Conservation (phyloP, 2,329 filamentous ascomycete genomes). For the Chrysoporthe austroafricana region DNA sequence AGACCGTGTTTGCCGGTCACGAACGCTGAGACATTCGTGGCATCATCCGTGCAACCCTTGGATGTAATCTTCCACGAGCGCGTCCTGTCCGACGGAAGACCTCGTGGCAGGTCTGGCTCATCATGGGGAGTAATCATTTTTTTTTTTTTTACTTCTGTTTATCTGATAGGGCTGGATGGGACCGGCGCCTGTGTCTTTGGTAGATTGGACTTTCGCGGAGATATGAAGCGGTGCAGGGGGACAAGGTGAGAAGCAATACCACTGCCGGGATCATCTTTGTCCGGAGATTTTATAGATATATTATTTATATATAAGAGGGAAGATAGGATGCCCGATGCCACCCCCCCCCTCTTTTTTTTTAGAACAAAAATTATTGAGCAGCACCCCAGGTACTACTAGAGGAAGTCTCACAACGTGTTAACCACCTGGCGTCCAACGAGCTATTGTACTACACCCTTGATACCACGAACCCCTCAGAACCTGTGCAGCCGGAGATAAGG, state of each 20-base stretch:
- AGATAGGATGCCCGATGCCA: too few species aligned
- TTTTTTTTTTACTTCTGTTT: background rate
- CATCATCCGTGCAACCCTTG: constrained; percentile 12
- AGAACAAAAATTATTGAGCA: too few species aligned
- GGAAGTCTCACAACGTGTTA: too few species aligned
- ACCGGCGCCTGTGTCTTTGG: background rate
- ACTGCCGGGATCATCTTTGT: background rate
- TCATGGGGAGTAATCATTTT: too few species aligned
- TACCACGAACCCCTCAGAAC: too few species aligned
- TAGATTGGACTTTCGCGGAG: background rate
- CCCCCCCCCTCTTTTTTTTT: too few species aligned
- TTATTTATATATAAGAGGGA: too few species aligned
- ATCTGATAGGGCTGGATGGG: background rate
- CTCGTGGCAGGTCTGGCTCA: background rate
- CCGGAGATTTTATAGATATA: too few species aligned
- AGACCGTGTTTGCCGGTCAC: constrained; percentile 22
- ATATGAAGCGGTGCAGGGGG: background rate
- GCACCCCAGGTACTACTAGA: too few species aligned
- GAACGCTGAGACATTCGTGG: constrained; percentile 11
- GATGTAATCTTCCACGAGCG: background rate
- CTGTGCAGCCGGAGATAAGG: too few species aligned
- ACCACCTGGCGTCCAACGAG: background rate
- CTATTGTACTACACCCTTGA: too few species aligned
- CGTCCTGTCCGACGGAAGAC: background rate
- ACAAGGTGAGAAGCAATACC: background rate